Evolutionary conservation across 768 basidiomycete species (phyloP).

Genomic region (Rhodocollybia butyracea): DNA sequence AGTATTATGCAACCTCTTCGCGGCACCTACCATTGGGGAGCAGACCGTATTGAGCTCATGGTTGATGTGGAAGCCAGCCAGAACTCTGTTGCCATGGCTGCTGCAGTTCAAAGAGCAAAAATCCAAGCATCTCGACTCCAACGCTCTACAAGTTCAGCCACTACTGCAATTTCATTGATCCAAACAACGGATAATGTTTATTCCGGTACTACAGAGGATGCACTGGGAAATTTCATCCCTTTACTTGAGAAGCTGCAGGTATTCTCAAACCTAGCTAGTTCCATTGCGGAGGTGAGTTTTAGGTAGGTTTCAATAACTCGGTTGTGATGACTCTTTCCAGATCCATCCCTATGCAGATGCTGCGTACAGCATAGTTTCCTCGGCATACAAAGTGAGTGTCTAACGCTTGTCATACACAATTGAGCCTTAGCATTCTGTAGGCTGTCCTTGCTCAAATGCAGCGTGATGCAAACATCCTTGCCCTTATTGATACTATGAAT

Average conservation of each 20-base stretch:
- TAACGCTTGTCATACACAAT: background rate
- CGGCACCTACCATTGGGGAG: background rate
- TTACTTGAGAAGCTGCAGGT: background rate
- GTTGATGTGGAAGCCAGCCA: background rate
- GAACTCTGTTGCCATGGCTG: background rate
- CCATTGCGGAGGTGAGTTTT: background rate
- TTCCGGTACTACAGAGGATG: background rate
- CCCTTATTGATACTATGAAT: background rate
- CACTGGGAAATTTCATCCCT: background rate
- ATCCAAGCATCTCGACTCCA: background rate
- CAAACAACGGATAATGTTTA: background rate
- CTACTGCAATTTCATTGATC: background rate
- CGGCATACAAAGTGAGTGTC: background rate
- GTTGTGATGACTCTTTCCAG: background rate
- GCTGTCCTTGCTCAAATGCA: background rate
- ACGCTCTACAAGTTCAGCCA: background rate
- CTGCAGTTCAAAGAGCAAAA: background rate
- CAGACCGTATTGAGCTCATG: background rate
- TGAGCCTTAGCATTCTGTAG: background rate
- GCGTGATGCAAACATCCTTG: background rate
- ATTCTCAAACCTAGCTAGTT: background rate
- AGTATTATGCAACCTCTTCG: background rate
- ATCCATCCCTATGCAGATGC: no score
- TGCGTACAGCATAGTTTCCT: background rate
- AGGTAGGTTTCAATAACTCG: background rate